Evolutionary conservation across 2,329 filamentous ascomycete species (phyloP).

Genomic region (Orbilia ellipsospora): DNA sequence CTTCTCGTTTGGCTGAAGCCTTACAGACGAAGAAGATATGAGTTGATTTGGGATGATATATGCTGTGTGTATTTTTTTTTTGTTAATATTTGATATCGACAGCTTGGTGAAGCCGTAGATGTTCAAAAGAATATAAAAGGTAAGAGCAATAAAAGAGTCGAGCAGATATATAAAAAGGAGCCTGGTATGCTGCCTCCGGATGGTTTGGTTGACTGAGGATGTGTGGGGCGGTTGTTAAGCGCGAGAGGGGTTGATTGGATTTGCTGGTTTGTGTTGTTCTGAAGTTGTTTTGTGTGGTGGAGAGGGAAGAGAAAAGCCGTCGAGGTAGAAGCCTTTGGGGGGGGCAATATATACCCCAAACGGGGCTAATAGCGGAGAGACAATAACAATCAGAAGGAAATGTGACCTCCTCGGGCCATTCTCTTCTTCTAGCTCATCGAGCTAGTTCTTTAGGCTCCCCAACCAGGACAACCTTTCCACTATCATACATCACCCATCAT

Average conservation of each 20-base stretch:
- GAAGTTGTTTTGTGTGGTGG: constrained; percentile 55
- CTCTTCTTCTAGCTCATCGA: not conserved
- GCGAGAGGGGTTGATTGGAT: constrained; percentile 15
- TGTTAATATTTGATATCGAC: constrained; percentile 25
- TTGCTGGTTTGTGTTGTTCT: constrained; percentile 48
- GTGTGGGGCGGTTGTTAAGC: constrained; percentile 51
- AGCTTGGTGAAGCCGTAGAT: constrained; percentile 10
- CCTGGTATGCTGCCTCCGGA: constrained; percentile 19
- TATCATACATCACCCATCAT: constrained; percentile 15
- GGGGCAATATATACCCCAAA: constrained; percentile 49
- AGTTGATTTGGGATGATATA: constrained; percentile 54
- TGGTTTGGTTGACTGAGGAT: constrained; percentile 41
- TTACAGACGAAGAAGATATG: constrained; percentile 55
- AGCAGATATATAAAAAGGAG: constrained; percentile 23
- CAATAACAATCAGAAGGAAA: constrained; percentile 11
- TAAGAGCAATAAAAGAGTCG: constrained; percentile 14
- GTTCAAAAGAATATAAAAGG: constrained; percentile 11
- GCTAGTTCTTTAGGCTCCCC: constrained; percentile 14
- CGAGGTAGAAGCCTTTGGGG: constrained; percentile 30
- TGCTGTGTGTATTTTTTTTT: constrained; percentile 33
- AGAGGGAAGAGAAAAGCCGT: constrained; percentile 7
- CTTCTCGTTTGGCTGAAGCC: constrained; percentile 50
- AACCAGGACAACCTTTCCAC: constrained; percentile 4
- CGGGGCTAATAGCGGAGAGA: constrained; percentile 8
- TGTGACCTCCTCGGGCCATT: constrained; percentile 18